Evolutionary conservation across 139 green algal genomes (phyloP), one percentile per base, ranked within the genome.

Genomic region (Microglena sp.): DNA sequence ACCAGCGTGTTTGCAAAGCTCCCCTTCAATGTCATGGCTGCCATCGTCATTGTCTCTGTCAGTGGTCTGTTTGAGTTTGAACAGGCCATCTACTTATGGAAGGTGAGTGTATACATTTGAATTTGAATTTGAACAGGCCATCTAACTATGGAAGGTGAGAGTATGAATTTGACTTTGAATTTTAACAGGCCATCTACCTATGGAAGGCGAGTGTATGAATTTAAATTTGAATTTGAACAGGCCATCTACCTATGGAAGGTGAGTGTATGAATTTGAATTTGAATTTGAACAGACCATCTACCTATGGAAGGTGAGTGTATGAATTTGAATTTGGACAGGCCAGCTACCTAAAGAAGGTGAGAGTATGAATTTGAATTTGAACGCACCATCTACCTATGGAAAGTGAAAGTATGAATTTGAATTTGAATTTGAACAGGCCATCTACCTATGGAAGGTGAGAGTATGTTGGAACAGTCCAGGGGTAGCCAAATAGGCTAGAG

Each of bases 1-100:
- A 92, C 87, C 7, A 71, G 74, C 2, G 71, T 93, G 1, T 90
- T 94, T 66, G 66, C 64, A 7, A 77, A 84, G 54, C 83, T 94
- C 79, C 79, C 77, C 7, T 78, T 86, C 54, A 90, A 87, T 67
- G 78, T 78, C 2, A 71, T 90, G 64, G 87, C 73, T 22, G 84
- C 86, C 4, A 86, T 94, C 65, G 82, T 94, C 46, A 83, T 90
- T 34, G 62, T 63, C 11, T 78, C 72, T 21, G 82, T 94, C 8
- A 64, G 76, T 24, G 55, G 75, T 0, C 75, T 94, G 31, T 65
- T 94, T 6, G 81, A 90, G 60, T 79, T 83, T 32, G 73, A 79
- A 66, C 45, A 71, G 50, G 60, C 56, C 6, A 44, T 64, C 7
- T 64, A 45, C 31, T 44, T 64, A 26, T 64, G 56, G 56, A 64